A percentile compares a stretch with the other conserved stretches of the same genome.
phyloP scores from a whole-genome alignment of 129 eudicot genomes.

The Ambrosia artemisiifolia region DNA sequence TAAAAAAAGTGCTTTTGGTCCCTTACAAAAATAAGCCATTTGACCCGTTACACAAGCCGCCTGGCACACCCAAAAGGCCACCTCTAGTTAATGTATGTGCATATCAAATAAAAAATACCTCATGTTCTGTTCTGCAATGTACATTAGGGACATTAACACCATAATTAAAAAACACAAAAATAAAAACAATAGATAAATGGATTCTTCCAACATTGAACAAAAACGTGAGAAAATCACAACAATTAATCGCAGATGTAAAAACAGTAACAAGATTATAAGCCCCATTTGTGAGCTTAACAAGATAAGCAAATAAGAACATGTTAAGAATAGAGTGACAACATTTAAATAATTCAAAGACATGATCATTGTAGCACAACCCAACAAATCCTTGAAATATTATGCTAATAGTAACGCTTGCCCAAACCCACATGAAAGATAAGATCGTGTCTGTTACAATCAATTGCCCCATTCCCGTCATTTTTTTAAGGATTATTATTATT shows the following conservation, averaged over 20 bases:
- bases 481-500: not conserved
- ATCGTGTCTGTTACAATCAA: conserved; percentile 54
- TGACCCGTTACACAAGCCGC: too few species aligned
- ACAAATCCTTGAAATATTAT: conserved; percentile 31
- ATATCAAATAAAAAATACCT: too few species aligned
- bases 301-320: conserved; percentile 62
- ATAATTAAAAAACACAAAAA: too few species aligned
- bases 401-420: conserved; percentile 58
- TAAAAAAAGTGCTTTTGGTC: too few species aligned
- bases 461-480: conserved; percentile 34
- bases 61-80: too few species aligned
- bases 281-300: conserved; percentile 48
- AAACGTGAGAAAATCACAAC: conserved; percentile 48
- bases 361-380: conserved; percentile 34
- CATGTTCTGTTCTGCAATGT: too few species aligned
- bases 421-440: conserved; percentile 79
- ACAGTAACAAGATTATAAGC: conserved; percentile 67
- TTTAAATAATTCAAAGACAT: conserved; percentile 45
- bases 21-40: too few species aligned
- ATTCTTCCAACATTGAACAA: conserved; percentile 71
- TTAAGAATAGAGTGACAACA: conserved; percentile 37
- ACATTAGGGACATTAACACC: too few species aligned
- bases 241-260: conserved; percentile 54
- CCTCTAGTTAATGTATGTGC: too few species aligned
- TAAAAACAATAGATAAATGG: too few species aligned